A percentile compares a stretch with the other conserved stretches of the same genome.
phyloP scores from a whole-genome alignment of 805 yeast genomes.

The Maudiozyma turicensis region DNA sequence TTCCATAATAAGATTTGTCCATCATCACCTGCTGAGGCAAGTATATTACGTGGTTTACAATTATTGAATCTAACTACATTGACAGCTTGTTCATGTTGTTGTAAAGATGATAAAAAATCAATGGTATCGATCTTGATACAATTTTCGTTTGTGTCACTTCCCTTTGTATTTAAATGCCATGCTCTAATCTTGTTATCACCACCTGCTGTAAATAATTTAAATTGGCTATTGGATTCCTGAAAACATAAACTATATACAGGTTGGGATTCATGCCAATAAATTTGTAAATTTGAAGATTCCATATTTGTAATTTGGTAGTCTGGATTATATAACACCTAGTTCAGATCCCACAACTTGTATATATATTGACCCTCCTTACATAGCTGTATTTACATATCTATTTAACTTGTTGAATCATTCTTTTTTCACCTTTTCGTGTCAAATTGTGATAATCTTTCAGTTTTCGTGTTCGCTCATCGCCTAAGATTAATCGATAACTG shows the following conservation, averaged over 20 bases:
- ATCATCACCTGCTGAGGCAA: conserved; percentile 94
- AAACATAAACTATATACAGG: conserved; percentile 64
- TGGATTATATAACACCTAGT: background rate
- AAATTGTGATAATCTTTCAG: too few relatives aligned
- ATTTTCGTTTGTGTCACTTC: conserved; percentile 9
- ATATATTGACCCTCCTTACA: too few relatives aligned
- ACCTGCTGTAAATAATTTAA: conserved; percentile 78
- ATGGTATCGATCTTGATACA: conserved; percentile 35
- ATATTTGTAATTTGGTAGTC: background rate
- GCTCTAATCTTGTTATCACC: conserved; percentile 86
- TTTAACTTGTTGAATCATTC: too few relatives aligned
- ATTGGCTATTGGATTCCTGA: conserved; percentile 43
- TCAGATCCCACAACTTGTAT: background rate
- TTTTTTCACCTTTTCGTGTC: too few relatives aligned
- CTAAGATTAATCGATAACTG: too few relatives aligned
- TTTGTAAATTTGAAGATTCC: conserved; percentile 25
- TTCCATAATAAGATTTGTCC: conserved; percentile 82
- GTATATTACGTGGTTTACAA: conserved; percentile 39
- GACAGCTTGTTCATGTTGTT: conserved; percentile 90
- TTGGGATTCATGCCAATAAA: conserved; percentile 45
- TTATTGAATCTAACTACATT: conserved; percentile 77
- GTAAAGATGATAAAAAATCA: conserved; percentile 68
- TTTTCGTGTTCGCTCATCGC: too few relatives aligned
- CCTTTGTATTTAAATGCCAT: conserved; percentile 31
- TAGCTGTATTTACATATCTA: too few relatives aligned